Evolutionary conservation across 1,139 yeast genomes (phyloP).

Genomic region (Suhomyces terraborum): DNA sequence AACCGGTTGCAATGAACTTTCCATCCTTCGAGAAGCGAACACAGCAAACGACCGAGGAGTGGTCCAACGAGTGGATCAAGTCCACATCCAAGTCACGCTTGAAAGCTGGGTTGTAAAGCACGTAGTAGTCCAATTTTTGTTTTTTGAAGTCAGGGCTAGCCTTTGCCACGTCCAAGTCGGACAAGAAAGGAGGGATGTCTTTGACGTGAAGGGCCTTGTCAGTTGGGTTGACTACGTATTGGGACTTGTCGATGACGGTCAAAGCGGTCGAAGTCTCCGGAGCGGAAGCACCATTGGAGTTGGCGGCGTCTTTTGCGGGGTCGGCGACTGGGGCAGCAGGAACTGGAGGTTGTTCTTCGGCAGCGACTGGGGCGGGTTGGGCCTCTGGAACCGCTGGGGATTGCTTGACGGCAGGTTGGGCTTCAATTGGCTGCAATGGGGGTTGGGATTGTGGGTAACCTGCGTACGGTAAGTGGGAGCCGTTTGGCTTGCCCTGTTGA

Average conservation of each 20-base stretch:
- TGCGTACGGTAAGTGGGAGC: conserved; percentile 17
- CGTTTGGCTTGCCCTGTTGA: conserved; percentile 15
- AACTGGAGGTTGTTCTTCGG: background rate
- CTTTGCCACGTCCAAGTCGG: conserved; percentile 77
- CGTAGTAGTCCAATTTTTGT: conserved; percentile 84
- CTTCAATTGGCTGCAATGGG: conserved; percentile 11
- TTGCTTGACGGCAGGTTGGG: conserved; percentile 14
- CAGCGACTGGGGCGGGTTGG: conserved; percentile 10
- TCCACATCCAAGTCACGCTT: conserved; percentile 73
- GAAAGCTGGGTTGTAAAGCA: conserved; percentile 87
- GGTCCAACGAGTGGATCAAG: conserved; percentile 85
- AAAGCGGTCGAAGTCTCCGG: conserved; percentile 39
- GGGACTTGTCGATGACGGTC: conserved; percentile 43
- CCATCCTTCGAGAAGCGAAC: conserved; percentile 93
- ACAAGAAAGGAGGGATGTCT: conserved; percentile 78
- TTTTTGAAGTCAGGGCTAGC: conserved; percentile 81
- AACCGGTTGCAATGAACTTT: conserved; percentile 92
- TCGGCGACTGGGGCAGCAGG: conserved; percentile 12
- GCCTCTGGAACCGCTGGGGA: conserved; percentile 18
- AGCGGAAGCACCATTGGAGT: conserved; percentile 15
- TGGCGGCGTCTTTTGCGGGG: conserved; percentile 18
- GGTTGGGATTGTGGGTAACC: conserved; percentile 18
- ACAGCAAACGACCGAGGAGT: conserved; percentile 94
- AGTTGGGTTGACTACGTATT: conserved; percentile 45
- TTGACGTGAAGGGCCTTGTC: conserved; percentile 61